Percentiles rank a stretch among this genome's conserved stretches.
phyloP scores from a whole-genome alignment of 2,329 filamentous ascomycete species.

The Lizonia empirigonia region DNA sequence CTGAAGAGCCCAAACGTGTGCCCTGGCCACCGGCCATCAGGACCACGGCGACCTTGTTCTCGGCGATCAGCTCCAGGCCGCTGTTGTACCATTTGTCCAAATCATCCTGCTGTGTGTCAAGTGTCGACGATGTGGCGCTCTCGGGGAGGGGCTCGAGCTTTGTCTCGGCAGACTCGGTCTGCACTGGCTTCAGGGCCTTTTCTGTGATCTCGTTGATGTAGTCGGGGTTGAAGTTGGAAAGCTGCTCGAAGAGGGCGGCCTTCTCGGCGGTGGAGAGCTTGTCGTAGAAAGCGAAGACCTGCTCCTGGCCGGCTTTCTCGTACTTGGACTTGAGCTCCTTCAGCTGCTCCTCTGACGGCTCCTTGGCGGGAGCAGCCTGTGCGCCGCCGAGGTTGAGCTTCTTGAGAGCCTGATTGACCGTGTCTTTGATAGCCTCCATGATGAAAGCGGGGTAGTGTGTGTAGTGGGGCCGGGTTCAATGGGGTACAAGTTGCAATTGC shows the following conservation, averaged over 20 bases:
- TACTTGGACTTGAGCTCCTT: slow-evolving; percentile 74
- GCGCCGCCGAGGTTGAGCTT: slow-evolving; percentile 48
- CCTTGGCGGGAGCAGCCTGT: slow-evolving; percentile 47
- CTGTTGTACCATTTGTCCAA: slow-evolving; percentile 82
- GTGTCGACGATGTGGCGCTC: slow-evolving; percentile 83
- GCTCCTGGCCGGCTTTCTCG: slow-evolving; percentile 74
- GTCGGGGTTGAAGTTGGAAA: slow-evolving; percentile 78
- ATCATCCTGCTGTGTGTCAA: slow-evolving; percentile 81
- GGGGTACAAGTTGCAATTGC: slow-evolving; percentile 17
- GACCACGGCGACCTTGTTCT: slow-evolving; percentile 80
- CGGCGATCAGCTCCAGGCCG: slow-evolving; percentile 68
- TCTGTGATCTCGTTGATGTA: slow-evolving; percentile 88
- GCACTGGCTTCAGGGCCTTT: slow-evolving; percentile 78
- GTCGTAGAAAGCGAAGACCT: slow-evolving; percentile 89
- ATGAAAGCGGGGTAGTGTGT: slow-evolving; percentile 39
- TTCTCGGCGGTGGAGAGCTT: slow-evolving; percentile 75
- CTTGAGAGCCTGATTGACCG: slow-evolving; percentile 50
- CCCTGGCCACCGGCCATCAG: slow-evolving; percentile 98
- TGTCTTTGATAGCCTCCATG: slow-evolving; percentile 52
- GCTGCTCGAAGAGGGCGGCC: slow-evolving; percentile 78
- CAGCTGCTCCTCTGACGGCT: slow-evolving; percentile 70
- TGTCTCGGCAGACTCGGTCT: slow-evolving; percentile 59
- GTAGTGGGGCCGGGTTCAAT: slow-evolving; percentile 17
- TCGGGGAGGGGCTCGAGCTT: slow-evolving; percentile 86
- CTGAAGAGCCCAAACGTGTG: slow-evolving; percentile 90